These are phyloP conservation scores for Colletotrichum nymphaeae DNA, from an alignment of 2,329 filamentous ascomycete genomes.

Conservation along the genomic window DNA sequence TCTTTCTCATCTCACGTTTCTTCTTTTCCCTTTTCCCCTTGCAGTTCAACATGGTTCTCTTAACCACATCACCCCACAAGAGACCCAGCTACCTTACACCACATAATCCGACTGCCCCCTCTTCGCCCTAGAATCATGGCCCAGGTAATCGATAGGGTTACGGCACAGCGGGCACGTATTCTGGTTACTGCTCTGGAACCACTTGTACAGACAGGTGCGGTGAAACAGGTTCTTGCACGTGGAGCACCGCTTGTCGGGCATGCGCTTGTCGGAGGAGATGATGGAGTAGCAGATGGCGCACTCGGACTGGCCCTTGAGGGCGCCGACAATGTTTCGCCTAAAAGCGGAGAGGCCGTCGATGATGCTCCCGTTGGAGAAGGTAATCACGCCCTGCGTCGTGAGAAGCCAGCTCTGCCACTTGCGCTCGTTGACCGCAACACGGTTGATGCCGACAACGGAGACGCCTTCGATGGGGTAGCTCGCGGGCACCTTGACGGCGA, in stretches of 20 bases:
- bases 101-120: conserved; percentile 16
- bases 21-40: too few relatives aligned
- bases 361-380: conserved; percentile 89
- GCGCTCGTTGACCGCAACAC: conserved; percentile 88
- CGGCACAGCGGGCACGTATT: conserved; percentile 93
- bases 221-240: conserved; percentile 98
- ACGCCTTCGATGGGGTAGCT: conserved; percentile 87
- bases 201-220: conserved; percentile 89
- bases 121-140: conserved; percentile 48
- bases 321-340: conserved; percentile 86
- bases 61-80: too few relatives aligned
- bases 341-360: conserved; percentile 89
- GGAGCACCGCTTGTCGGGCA: conserved; percentile 90
- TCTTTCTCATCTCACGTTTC: background rate
- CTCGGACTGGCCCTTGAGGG: conserved; percentile 91
- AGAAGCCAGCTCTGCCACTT: conserved; percentile 95
- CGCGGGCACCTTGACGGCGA: conserved; percentile 82
- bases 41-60: too few relatives aligned
- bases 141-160: conserved; percentile 79
- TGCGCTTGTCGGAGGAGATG: conserved; percentile 86
- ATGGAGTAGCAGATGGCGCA: conserved; percentile 98
- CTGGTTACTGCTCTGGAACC: conserved; percentile 94
- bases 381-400: conserved; percentile 91
- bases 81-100: too few relatives aligned
- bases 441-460: conserved; percentile 79